Evolutionary conservation across 2,329 filamentous ascomycete species (phyloP).

Genomic region (Cryphonectria naterciae): DNA sequence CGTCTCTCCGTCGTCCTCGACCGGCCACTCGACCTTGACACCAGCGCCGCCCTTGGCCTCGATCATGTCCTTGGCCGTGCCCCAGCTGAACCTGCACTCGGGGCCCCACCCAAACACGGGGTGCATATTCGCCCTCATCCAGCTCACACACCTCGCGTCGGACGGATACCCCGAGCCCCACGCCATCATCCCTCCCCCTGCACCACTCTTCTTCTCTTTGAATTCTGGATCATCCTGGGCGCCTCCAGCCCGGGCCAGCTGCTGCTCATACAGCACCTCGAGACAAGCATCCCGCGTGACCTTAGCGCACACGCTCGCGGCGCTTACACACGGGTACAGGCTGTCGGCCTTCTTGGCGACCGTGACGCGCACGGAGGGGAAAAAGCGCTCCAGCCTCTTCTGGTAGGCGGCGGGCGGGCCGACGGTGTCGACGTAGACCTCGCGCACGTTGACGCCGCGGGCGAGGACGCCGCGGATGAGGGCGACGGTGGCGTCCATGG

Average conservation of each 20-base stretch:
- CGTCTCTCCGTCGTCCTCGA: slow-evolving; percentile 69
- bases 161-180: slow-evolving; percentile 97
- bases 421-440: slow-evolving; percentile 96
- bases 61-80: slow-evolving; percentile 90
- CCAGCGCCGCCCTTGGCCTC: slow-evolving; percentile 69
- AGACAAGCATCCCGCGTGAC: slow-evolving; percentile 91
- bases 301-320: slow-evolving; percentile 93
- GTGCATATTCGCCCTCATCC: slow-evolving; percentile 87
- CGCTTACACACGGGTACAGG: slow-evolving; percentile 89
- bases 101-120: slow-evolving; percentile 93
- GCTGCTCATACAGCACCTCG: slow-evolving; percentile 69
- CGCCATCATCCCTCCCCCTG: slow-evolving; percentile 46
- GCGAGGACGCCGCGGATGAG: slow-evolving; percentile 79
- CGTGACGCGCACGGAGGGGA: slow-evolving; percentile 75
- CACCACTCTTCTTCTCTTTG: slow-evolving; percentile 37
- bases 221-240: slow-evolving; percentile 32
- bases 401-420: slow-evolving; percentile 84
- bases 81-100: slow-evolving; percentile 95
- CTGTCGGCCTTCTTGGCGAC: slow-evolving; percentile 92
- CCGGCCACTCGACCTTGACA: slow-evolving; percentile 83
- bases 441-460: slow-evolving; percentile 77
- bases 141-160: slow-evolving; percentile 77
- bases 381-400: slow-evolving; percentile 78
- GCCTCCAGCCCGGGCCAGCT: slow-evolving; percentile 32
- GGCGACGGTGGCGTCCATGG: slow-evolving; percentile 86